Conservation (phyloP, 345 rosid species). For the Syzygium jambos region DNA sequence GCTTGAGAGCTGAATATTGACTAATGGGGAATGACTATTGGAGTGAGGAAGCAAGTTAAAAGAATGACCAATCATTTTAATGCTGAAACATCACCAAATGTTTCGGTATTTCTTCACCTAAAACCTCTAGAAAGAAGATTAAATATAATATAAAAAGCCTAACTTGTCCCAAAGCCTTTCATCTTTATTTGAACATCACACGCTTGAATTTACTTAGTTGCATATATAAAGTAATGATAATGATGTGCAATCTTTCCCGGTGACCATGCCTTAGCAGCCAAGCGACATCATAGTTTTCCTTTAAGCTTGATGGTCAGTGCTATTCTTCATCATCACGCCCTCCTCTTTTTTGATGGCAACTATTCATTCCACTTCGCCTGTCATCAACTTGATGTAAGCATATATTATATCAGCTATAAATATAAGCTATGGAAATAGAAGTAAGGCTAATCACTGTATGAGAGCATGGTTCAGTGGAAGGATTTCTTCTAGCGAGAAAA, state of each 20-base stretch:
- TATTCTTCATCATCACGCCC: constrained; percentile 7
- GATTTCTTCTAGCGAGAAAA: neutral
- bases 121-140: neutral
- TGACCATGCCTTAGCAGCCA: constrained; percentile 58
- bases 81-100: constrained; percentile 14
- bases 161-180: neutral
- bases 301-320: neutral
- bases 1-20: neutral
- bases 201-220: neutral
- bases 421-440: neutral
- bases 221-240: constrained; percentile 16
- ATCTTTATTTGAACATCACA: neutral
- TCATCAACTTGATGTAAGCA: neutral
- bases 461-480: neutral
- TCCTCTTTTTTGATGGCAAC: neutral
- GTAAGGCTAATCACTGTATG: neutral
- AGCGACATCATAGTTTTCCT: constrained; percentile 26
- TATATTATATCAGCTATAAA: neutral
- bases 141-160: neutral
- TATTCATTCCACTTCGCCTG: neutral
- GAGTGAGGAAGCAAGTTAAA: neutral
- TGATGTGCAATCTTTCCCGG: constrained; percentile 33
- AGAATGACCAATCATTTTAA: constrained; percentile 7
- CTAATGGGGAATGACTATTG: neutral
- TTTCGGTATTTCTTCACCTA: constrained; percentile 4